A percentile compares a stretch with the other conserved stretches of the same genome.
Evolutionary conservation across 768 basidiomycete species (phyloP).

Genomic region (Dictyophora rubrovolvata): DNA sequence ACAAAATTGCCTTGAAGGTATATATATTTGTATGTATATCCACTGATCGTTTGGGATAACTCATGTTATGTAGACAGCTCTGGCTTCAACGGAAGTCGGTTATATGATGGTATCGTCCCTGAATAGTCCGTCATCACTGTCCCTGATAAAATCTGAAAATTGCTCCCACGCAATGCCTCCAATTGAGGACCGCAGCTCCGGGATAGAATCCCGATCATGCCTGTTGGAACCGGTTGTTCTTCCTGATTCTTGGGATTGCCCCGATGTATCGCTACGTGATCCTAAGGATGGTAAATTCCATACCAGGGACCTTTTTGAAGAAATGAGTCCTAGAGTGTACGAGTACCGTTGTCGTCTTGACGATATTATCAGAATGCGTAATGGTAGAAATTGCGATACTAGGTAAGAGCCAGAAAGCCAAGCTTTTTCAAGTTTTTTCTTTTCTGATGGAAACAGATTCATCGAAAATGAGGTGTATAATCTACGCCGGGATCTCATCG

Average conservation of each 20-base stretch:
- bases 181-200: background rate
- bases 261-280: conserved; percentile 30
- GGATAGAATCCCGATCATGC: background rate
- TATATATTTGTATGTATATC: background rate
- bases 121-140: background rate
- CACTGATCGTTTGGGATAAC: background rate
- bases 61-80: background rate
- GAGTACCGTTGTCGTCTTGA: conserved; percentile 65
- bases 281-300: conserved; percentile 59
- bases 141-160: background rate
- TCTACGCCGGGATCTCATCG: conserved; percentile 53
- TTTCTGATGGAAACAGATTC: background rate
- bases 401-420: conserved; percentile 29
- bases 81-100: background rate
- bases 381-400: conserved; percentile 68
- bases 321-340: conserved; percentile 47
- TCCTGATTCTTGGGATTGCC: conserved; percentile 55
- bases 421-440: background rate
- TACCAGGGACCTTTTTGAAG: conserved; percentile 74
- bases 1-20: background rate
- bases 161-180: background rate
- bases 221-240: background rate
- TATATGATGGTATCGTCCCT: background rate
- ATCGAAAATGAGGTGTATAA: conserved; percentile 72
- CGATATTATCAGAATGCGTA: conserved; percentile 80